Evolutionary conservation across 768 basidiomycete species (phyloP).

Genomic region (Russula compacta): DNA sequence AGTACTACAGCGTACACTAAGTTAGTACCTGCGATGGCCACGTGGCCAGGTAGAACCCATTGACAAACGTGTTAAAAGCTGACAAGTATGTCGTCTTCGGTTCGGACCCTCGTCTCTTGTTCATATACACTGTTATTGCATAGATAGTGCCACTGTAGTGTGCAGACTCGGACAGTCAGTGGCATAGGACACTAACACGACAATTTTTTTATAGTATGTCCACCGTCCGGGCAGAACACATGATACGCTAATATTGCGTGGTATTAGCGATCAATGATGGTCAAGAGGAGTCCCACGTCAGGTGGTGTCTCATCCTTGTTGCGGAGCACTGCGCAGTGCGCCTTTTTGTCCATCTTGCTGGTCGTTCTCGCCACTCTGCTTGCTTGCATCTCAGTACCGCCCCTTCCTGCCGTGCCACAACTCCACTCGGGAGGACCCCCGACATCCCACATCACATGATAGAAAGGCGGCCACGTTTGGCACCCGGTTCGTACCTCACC

Average conservation of each 20-base stretch:
- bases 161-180: no score
- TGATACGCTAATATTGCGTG: no score
- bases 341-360: background rate
- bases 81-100: background rate
- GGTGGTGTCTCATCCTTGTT: background rate
- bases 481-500: constrained; percentile 1
- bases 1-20: background rate
- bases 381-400: background rate
- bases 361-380: background rate
- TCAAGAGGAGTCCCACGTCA: background rate
- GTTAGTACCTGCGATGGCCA: background rate
- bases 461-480: background rate
- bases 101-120: background rate
- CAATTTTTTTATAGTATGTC: background rate
- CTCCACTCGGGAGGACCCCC: background rate
- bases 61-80: background rate
- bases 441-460: background rate
- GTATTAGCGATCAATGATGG: background rate
- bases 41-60: background rate
- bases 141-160: background rate
- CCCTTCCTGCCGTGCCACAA: background rate
- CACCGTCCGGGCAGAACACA: no score
- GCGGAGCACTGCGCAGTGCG: background rate
- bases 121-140: background rate
- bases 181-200: background rate